Evolutionary conservation across 2,329 filamentous ascomycete genomes (phyloP), one percentile per base, ranked within the genome.

Genomic region (Chaetoscypha palmicola): DNA sequence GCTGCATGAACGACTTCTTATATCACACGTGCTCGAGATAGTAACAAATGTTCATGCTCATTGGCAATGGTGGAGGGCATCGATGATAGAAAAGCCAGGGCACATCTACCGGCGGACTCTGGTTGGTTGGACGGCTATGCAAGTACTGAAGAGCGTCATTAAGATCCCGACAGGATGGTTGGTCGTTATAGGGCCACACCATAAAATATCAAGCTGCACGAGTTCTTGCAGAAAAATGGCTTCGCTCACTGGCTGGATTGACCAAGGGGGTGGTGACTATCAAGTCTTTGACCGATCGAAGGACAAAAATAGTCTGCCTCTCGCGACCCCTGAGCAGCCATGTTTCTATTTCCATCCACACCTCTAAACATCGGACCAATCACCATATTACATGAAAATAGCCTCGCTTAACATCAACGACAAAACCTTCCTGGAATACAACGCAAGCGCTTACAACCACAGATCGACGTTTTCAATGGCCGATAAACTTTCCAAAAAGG

Each of bases 21-120:
- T 28, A 28, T 28, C 24, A 28, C 36, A 41, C 38, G 30, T 26
- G 32, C 19, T 9, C 32, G 32, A 41, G 43, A 46, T 46, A 46
- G 43, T 34, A 46, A 36, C 32, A 41, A 23, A 37, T 26, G 35
- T 37, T 37, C 24, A 38, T 46, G 32, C 24, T 28, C 12, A 12
- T 28, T 28, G 24, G 24, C 12, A 12, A 28, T 7, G 24, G 24
- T 7, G 12, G 12, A 12, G 24, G 7, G 24, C 24, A 12, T 28
- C n/a, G n/a, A n/a, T n/a, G n/a, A n/a, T n/a, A n/a, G n/a, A n/a
- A n/a, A n/a, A n/a, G n/a, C n/a, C n/a, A n/a, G n/a, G n/a, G n/a
- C n/a, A n/a, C n/a, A n/a, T n/a, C n/a, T n/a, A n/a, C n/a, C n/a
- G 24, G 24, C 12, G 24, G 12, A 12, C 7, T 12, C 7, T 34